Conservation (phyloP, 2,329 filamentous ascomycete species). For the Dactylellina cionopaga region DNA sequence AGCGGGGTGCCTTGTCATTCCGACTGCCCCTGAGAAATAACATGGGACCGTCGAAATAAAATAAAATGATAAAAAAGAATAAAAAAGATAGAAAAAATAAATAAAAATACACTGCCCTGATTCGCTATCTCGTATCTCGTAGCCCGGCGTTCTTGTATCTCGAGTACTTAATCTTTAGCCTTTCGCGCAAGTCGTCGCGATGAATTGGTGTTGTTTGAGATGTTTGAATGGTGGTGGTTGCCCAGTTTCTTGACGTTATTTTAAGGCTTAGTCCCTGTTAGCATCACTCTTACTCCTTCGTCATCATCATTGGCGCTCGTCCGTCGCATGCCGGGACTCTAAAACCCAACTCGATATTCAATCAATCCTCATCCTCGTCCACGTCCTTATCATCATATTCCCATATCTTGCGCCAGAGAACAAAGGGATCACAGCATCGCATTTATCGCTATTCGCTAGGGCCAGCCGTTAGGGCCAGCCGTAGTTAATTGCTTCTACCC, state of each 20-base stretch:
- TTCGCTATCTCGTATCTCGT: too few species aligned
- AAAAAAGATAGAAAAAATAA: background rate
- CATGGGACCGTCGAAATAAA: background rate
- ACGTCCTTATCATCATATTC: background rate
- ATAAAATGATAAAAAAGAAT: background rate
- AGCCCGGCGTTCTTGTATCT: too few species aligned
- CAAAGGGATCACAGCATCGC: background rate
- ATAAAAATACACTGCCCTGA: too few species aligned
- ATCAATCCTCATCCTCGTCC: background rate
- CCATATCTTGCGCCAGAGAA: background rate
- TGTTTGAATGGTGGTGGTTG: constrained; percentile 26
- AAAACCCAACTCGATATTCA: too few species aligned
- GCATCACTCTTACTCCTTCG: constrained; percentile 7
- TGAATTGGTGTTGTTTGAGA: background rate
- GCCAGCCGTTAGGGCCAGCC: background rate
- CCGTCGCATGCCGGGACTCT: constrained; percentile 32
- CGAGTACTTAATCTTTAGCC: too few species aligned
- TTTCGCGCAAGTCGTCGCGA: constrained; percentile 21
- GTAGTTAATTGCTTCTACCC: background rate
- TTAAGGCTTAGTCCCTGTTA: too few species aligned
- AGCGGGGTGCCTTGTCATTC: constrained; percentile 29
- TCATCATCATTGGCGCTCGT: constrained; percentile 17
- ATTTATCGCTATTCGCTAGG: too few species aligned
- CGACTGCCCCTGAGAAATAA: constrained; percentile 5
- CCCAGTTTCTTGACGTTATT: too few species aligned